A percentile compares a stretch with the other conserved stretches of the same genome.
These are phyloP conservation scores for Linnemannia exigua DNA, from an alignment of 192 early-diverging fungal species.

Conservation along the genomic window DNA sequence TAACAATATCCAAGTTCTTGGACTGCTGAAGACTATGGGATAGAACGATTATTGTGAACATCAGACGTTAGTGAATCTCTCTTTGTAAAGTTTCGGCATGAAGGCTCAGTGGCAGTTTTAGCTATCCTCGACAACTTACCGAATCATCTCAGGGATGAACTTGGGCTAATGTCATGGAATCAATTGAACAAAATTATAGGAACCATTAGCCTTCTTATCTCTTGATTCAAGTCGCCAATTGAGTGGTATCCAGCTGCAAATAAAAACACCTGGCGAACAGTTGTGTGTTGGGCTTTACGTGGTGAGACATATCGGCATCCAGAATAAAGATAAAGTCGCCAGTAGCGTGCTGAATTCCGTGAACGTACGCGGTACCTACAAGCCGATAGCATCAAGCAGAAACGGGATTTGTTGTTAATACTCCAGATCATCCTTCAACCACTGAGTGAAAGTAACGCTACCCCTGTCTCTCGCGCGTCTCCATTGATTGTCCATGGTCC, in stretches of 20 bases:
- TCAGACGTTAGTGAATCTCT: neutral
- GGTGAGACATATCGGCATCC: slow-evolving; percentile 99
- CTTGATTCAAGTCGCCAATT: neutral
- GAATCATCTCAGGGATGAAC: slow-evolving; percentile 96
- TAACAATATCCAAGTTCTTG: slow-evolving; percentile 92
- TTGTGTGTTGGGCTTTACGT: slow-evolving; percentile 67
- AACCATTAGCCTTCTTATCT: neutral
- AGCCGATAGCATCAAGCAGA: neutral
- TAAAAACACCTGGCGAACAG: neutral
- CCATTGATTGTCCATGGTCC: neutral
- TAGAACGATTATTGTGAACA: neutral
- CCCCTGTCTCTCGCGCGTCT: neutral
- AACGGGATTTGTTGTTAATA: neutral
- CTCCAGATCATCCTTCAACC: neutral
- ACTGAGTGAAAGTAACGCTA: no score
- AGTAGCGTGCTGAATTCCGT: slow-evolving; percentile 94
- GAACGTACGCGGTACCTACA: slow-evolving; percentile 91
- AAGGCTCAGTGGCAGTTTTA: neutral
- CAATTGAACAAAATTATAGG: neutral
- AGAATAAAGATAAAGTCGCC: slow-evolving; percentile 98
- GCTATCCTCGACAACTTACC: slow-evolving; percentile 49
- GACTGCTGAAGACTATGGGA: slow-evolving; percentile 78
- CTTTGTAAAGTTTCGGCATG: neutral
- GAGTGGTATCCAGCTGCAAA: neutral
- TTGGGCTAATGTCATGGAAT: slow-evolving; percentile 77